Evolutionary conservation across 805 yeast species (phyloP).

Genomic region (Yamadazyma sp.): DNA sequence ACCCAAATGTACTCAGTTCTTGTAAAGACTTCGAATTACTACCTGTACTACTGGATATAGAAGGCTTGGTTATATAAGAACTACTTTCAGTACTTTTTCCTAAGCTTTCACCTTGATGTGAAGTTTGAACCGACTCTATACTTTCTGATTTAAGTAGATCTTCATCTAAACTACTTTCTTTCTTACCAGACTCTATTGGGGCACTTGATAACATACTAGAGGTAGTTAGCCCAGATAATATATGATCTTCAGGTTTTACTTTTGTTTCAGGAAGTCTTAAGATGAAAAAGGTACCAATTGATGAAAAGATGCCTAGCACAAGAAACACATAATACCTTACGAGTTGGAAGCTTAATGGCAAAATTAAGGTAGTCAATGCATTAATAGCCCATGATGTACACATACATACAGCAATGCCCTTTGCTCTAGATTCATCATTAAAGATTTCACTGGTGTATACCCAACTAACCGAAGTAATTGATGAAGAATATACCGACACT

Average conservation of each 20-base stretch:
- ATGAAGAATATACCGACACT: constrained; percentile 45
- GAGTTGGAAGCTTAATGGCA: constrained; percentile 36
- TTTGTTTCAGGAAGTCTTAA: constrained; percentile 46
- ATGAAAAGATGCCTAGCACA: constrained; percentile 30
- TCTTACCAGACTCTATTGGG: no score
- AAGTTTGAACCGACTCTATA: no score
- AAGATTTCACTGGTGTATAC: constrained; percentile 50
- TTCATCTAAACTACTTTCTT: no score
- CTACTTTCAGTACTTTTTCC: no score
- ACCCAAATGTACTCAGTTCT: background rate
- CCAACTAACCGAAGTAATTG: constrained; percentile 47
- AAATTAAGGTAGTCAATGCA: constrained; percentile 32
- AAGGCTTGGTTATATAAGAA: background rate
- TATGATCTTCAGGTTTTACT: background rate
- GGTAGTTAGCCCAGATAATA: background rate
- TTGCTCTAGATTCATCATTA: constrained; percentile 42
- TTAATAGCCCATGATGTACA: constrained; percentile 43
- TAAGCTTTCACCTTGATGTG: no score
- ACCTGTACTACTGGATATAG: background rate
- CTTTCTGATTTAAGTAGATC: no score
- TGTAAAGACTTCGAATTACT: background rate
- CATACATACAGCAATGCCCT: constrained; percentile 47
- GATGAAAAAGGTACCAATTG: constrained; percentile 27
- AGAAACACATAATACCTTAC: constrained; percentile 41
- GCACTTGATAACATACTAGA: background rate